phyloP scores from a whole-genome alignment of 2,329 filamentous ascomycete species.

The Scolecobasidium constrictum region DNA sequence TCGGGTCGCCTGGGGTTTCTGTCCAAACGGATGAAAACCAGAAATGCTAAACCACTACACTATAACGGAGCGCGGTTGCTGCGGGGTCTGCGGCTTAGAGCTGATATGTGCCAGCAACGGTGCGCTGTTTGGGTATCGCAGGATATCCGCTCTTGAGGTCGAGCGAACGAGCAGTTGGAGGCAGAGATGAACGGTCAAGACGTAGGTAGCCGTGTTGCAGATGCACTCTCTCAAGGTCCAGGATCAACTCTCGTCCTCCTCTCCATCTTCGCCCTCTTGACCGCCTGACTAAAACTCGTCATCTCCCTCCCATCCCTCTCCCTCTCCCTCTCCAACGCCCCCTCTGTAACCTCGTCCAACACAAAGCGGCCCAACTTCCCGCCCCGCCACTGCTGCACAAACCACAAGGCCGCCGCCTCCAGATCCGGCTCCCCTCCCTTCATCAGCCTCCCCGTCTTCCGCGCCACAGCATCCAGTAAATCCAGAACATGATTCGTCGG shows the following conservation, averaged over 20 bases:
- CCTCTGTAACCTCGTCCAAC: constrained; percentile 62
- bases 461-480: constrained; percentile 61
- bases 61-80: background rate
- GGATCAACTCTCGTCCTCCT: constrained; percentile 16
- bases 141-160: too few relatives aligned
- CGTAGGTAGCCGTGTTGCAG: background rate
- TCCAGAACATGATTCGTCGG: constrained; percentile 79
- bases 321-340: constrained; percentile 43
- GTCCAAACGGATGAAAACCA: background rate
- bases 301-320: constrained; percentile 33
- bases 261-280: constrained; percentile 53
- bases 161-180: background rate
- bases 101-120: background rate
- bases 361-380: constrained; percentile 68
- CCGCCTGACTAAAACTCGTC: constrained; percentile 57
- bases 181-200: background rate
- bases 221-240: background rate
- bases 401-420: constrained; percentile 65
- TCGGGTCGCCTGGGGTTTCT: background rate
- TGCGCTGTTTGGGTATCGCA: background rate
- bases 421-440: constrained; percentile 61
- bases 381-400: constrained; percentile 71
- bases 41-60: background rate
- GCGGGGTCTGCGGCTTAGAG: background rate
- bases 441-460: constrained; percentile 62